Conservation (phyloP, 306 rosid genomes). For the Prunus mira region DNA sequence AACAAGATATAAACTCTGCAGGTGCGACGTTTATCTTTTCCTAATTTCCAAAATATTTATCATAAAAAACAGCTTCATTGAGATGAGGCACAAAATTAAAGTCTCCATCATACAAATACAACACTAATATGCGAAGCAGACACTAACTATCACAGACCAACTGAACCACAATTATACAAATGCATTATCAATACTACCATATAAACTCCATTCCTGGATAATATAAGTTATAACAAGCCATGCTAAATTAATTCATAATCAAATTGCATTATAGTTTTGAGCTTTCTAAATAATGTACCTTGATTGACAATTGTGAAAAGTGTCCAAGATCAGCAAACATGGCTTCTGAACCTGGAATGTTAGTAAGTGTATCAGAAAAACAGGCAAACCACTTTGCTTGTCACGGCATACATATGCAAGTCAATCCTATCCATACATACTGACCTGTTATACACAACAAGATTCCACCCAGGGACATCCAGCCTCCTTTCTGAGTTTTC, state of each 20-base stretch:
- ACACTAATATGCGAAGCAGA: neutral
- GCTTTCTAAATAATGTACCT: constrained; percentile 43
- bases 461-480: constrained; percentile 95
- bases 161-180: constrained; percentile 1
- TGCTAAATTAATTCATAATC: neutral
- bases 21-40: neutral
- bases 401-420: constrained; percentile 11
- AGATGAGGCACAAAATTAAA: neutral
- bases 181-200: neutral
- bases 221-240: neutral
- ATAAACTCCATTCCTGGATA: neutral
- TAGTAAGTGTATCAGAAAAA: constrained; percentile 18
- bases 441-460: constrained; percentile 84
- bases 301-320: constrained; percentile 82
- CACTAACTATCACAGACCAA: neutral
- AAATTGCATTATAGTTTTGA: neutral
- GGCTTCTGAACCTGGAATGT: constrained; percentile 80
- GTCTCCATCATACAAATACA: neutral
- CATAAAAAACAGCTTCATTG: neutral
- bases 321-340: constrained; percentile 99
- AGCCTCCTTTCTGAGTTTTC: constrained; percentile 70
- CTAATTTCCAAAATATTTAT: neutral
- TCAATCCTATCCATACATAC: constrained; percentile 23
- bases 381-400: constrained; percentile 6
- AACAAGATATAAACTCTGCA: neutral